A percentile compares a stretch with the other conserved stretches of the same genome.
Conservation (phyloP, 257 asterid genomes). For the Forsythia suspensa region DNA sequence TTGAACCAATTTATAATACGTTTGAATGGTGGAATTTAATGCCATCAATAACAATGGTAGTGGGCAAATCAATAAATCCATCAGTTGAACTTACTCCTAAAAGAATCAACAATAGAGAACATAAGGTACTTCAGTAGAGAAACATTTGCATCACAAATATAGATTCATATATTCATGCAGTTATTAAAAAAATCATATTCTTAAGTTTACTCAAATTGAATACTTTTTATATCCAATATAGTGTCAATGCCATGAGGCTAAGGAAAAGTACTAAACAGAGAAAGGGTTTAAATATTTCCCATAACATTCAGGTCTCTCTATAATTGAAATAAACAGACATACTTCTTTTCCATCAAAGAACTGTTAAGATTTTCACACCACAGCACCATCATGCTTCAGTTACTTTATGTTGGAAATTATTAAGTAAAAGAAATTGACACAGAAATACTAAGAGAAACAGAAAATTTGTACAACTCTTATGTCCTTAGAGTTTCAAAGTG, state of each 20-base stretch:
- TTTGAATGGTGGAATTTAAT: not conserved
- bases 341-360: not conserved
- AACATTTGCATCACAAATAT: conserved; percentile 1
- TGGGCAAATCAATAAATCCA: not conserved
- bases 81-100: not conserved
- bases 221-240: not conserved
- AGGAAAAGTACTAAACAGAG: not conserved
- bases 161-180: not conserved
- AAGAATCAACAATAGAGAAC: not conserved
- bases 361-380: not conserved
- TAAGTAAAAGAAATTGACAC: not conserved
- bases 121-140: not conserved
- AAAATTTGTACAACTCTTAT: not conserved
- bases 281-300: not conserved
- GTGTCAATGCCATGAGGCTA: not conserved
- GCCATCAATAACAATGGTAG: not conserved
- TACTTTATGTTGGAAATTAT: not conserved
- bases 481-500: not conserved
- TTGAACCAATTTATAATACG: not conserved
- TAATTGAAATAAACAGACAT: not conserved
- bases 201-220: not conserved
- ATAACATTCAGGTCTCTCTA: not conserved
- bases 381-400: not conserved
- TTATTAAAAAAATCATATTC: not conserved
- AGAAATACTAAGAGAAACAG: not conserved